Evolutionary conservation across 805 yeast genomes (phyloP), one percentile per base, ranked within the genome.

Genomic region (Ogataea wickerhamii): DNA sequence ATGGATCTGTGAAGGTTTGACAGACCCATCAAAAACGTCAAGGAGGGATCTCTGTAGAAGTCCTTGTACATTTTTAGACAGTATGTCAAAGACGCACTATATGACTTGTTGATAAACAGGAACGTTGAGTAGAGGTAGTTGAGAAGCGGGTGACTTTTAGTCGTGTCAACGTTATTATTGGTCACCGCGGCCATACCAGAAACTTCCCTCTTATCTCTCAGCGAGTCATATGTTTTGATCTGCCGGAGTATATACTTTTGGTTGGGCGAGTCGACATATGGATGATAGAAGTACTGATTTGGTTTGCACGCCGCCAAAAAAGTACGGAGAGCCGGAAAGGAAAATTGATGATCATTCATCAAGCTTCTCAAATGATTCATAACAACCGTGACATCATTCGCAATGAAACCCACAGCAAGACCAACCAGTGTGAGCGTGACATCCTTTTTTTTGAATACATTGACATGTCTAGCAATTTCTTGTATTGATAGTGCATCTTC

Each of bases 191-290:
- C 93, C 70, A 86, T 87, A 1, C 97, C 97, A 2, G 76, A 64
- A 14, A 87, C 76, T 10, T 70, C 69, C 29, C 71, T 73, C 7
- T 68, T 61, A 7, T 66, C 68, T 21, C 78, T 71, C 12, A 82
- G 53, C 2, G 93, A 76, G 57, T 93, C 98, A 56, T 76, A 80
- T 0, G 96, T 94, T 56, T 91, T 93, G 47, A 91, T 68, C 51
- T 89, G 97, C 49, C 98, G 77, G 43, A 93, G 64, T 45, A 91
- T 80, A 56, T 80, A 91, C 58, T 93, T 93, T 52, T 91, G 98
- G 54, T 87, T 91, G 44, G 87, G 85, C 24, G 87, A 79, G 33
- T 83, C 80, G 34, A 86, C 80, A 42, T 84, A 76, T 3, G 48
- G 48, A n/a, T 40, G 45, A 23, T 46, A 44, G 38, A 44, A 53